Evolutionary conservation across 2,329 filamentous ascomycete genomes (phyloP), one percentile per base, ranked within the genome.

Genomic region (Geosmithia putterillii): DNA sequence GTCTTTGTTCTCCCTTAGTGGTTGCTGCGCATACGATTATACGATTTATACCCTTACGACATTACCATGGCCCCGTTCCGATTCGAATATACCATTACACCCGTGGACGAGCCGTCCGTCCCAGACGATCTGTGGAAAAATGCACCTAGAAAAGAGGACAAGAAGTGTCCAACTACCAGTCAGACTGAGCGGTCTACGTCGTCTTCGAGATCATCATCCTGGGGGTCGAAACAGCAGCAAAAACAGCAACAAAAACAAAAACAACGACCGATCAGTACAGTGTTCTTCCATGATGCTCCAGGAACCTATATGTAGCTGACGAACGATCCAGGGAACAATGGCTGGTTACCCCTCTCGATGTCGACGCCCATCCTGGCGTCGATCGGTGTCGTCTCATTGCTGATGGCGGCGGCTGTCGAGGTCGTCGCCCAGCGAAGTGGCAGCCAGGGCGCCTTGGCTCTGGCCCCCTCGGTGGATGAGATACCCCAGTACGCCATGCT

Each of bases 321-420:
- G 38, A 40, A n/a, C 15, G 9, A 21, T 40, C 4, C n/a, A n/a
- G 10, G 38, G n/a, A n/a, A 7, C 36, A 17, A 17, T 6, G 19
- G 34, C 20, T 47, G 45, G 45, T 45, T 43, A 21, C 45, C 45
- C 2, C 45, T 47, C 1, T 47, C 45, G 8, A 43, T 47, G 43
- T 38, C 45, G 22, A 45, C 54, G 0, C 54, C 63, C 0, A 59
- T 71, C 0, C 56, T 74, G 0, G 7, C 18, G 10, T 12, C 35
- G 9, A n/a, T 37, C n/a, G 18, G 4, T 74, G 14, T 59, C 0
- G 42, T 62, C 0, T 67, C 66, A 0, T 42, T 68, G 25, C 44
- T 54, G 0, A 47, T 78, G 0, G 68, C 72, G 1, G 52, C 56
- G 0, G 45, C 65, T 0, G 54, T 79, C 0, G 71, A 76, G 44